Conservation (phyloP, 768 basidiomycete genomes). For the Cantharellus cinnabarinus region DNA sequence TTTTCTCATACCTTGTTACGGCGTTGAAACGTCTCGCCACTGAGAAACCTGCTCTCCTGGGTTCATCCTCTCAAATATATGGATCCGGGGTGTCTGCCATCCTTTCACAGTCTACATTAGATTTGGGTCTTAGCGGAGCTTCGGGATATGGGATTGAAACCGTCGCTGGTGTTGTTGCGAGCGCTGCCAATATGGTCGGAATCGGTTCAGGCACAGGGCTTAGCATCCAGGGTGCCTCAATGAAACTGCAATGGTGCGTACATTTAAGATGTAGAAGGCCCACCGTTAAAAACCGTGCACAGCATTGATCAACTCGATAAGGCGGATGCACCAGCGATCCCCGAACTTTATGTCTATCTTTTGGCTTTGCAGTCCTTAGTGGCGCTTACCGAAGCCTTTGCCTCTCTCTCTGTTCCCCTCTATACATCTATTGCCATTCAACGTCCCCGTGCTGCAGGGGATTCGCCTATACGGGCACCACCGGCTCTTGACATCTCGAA, state of each 20-base stretch:
- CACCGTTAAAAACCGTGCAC: conserved; percentile 6
- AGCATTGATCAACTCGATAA: conserved; percentile 99
- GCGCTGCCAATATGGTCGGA: conserved; percentile 65
- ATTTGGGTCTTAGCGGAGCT: conserved; percentile 16
- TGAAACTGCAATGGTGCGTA: conserved; percentile 81
- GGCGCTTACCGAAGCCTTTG: conserved; percentile 71
- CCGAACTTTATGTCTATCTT: conserved; percentile 85
- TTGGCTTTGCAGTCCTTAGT: conserved; percentile 76
- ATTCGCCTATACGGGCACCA: conserved; percentile 47
- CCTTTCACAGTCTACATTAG: conserved; percentile 14
- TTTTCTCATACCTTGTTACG: conserved; percentile 59
- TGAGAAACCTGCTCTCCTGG: conserved; percentile 72
- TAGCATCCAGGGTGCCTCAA: conserved; percentile 49
- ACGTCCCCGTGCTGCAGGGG: conserved; percentile 37
- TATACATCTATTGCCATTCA: conserved; percentile 54
- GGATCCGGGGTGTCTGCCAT: conserved; percentile 42
- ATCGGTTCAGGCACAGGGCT: conserved; percentile 51
- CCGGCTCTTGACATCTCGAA: conserved; percentile 44
- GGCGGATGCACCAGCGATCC: conserved; percentile 81
- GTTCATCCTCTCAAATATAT: conserved; percentile 57
- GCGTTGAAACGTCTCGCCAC: conserved; percentile 73
- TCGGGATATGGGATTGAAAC: conserved; percentile 37
- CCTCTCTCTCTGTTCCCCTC: conserved; percentile 50
- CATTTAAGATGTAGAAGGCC: background rate
- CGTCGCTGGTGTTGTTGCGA: conserved; percentile 69